phyloP scores from a whole-genome alignment of 2,329 filamentous ascomycete genomes.

The Venturia aucupariae region DNA sequence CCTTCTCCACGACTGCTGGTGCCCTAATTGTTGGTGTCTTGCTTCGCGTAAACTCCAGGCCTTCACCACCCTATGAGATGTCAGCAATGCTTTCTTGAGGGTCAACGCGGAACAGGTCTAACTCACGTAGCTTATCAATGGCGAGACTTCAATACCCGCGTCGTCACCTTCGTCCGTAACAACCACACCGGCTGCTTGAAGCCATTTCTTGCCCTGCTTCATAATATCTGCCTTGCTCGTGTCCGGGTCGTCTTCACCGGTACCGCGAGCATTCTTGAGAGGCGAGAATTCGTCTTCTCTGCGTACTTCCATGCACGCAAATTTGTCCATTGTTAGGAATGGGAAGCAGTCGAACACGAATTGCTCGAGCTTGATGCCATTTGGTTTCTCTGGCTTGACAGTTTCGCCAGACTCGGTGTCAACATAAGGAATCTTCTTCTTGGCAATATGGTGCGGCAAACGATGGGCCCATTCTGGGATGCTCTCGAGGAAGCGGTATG shows the following conservation, averaged over 20 bases:
- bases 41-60: conserved; percentile 50
- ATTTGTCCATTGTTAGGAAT: conserved; percentile 73
- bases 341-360: conserved; percentile 99
- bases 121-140: conserved; percentile 88
- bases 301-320: conserved; percentile 90
- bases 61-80: conserved; percentile 47
- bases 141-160: conserved; percentile 79
- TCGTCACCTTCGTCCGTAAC: conserved; percentile 55
- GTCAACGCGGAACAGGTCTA: background rate
- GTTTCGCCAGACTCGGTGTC: conserved; percentile 67
- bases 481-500: conserved; percentile 79
- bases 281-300: conserved; percentile 98
- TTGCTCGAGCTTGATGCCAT: conserved; percentile 98
- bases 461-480: conserved; percentile 80
- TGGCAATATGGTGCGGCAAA: conserved; percentile 89
- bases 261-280: conserved; percentile 81
- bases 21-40: conserved; percentile 46
- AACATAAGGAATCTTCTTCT: conserved; percentile 93
- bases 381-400: conserved; percentile 87
- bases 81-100: conserved; percentile 18
- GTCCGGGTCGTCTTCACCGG: conserved; percentile 85
- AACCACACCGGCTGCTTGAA: conserved; percentile 65
- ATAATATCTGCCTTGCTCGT: conserved; percentile 89
- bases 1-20: conserved; percentile 55
- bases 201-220: conserved; percentile 80